phyloP scores from a whole-genome alignment of 2,329 filamentous ascomycete genomes.

The Penicillium sp. region DNA sequence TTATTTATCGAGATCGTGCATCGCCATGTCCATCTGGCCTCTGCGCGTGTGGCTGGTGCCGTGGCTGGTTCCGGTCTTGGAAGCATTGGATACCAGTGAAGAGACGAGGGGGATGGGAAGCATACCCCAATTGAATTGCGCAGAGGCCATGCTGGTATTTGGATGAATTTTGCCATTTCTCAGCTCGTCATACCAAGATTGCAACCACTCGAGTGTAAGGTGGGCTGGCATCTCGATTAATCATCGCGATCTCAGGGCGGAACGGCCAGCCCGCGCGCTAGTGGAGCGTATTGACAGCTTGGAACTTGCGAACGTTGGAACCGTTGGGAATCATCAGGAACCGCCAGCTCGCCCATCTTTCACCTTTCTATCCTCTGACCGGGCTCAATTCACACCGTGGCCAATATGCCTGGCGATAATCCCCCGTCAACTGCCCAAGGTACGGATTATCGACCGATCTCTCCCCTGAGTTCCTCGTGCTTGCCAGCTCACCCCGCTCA shows the following conservation, averaged over 20 bases:
- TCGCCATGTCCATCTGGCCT: too few relatives aligned
- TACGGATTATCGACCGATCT: slow-evolving; percentile 12
- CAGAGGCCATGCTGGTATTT: too few relatives aligned
- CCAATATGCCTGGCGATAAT: slow-evolving; percentile 26
- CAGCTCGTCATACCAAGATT: neutral
- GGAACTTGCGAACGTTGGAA: slow-evolving; percentile 8
- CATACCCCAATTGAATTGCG: neutral
- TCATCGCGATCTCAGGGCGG: slow-evolving; percentile 16
- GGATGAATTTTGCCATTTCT: neutral
- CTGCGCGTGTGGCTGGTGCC: neutral
- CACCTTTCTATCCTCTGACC: slow-evolving; percentile 4
- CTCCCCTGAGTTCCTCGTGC: slow-evolving; percentile 2
- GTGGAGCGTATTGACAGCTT: slow-evolving; percentile 38
- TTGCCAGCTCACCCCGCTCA: slow-evolving; percentile 17
- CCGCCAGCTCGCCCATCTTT: slow-evolving; percentile 7
- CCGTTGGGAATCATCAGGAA: neutral
- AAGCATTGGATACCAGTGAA: too few relatives aligned
- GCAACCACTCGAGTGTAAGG: neutral
- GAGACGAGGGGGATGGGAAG: neutral
- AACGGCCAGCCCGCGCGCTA: slow-evolving; percentile 31
- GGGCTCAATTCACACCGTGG: slow-evolving; percentile 1
- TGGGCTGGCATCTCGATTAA: slow-evolving; percentile 37
- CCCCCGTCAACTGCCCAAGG: slow-evolving; percentile 26
- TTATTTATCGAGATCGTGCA: too few relatives aligned
- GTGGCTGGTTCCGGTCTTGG: neutral